Conservation (phyloP, 2,329 filamentous ascomycete genomes). For the Fusarium globosum region DNA sequence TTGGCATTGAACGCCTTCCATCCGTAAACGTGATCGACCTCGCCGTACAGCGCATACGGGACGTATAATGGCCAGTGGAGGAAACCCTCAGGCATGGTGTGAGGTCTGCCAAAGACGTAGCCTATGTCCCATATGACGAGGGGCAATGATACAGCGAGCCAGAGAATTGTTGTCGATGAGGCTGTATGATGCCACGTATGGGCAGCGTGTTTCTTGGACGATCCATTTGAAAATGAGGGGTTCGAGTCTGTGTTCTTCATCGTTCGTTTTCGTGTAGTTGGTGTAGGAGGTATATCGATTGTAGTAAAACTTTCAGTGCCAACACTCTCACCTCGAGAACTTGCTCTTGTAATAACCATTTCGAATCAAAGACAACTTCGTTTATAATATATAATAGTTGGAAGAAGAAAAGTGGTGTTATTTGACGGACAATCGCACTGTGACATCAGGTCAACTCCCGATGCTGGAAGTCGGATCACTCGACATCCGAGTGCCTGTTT, state of each 20-base stretch:
- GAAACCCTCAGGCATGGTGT: constrained; percentile 81
- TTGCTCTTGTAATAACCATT: constrained; percentile 55
- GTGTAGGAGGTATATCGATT: constrained; percentile 23
- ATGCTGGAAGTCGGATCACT: constrained; percentile 3
- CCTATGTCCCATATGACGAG: constrained; percentile 84
- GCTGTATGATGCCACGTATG: constrained; percentile 59
- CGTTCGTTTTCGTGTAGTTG: constrained; percentile 32
- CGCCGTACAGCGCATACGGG: constrained; percentile 84
- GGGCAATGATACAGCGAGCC: constrained; percentile 80
- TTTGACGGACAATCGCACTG: not conserved
- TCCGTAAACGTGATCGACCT: constrained; percentile 85
- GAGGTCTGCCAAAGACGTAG: constrained; percentile 83
- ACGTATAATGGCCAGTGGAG: constrained; percentile 78
- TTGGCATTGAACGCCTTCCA: constrained; percentile 74
- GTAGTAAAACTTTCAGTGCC: constrained; percentile 31
- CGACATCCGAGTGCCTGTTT: constrained; percentile 16
- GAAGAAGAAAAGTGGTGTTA: not conserved
- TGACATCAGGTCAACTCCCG: not conserved
- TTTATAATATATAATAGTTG: not conserved
- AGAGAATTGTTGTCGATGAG: constrained; percentile 64
- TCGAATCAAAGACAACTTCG: not conserved
- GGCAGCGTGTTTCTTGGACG: constrained; percentile 18
- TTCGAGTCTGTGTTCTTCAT: constrained; percentile 6
- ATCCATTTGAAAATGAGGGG: constrained; percentile 1
- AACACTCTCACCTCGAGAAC: constrained; percentile 48